A percentile compares a stretch with the other conserved stretches of the same genome.
Evolutionary conservation across 768 basidiomycete species (phyloP).

Genomic region (Russula earlei): DNA sequence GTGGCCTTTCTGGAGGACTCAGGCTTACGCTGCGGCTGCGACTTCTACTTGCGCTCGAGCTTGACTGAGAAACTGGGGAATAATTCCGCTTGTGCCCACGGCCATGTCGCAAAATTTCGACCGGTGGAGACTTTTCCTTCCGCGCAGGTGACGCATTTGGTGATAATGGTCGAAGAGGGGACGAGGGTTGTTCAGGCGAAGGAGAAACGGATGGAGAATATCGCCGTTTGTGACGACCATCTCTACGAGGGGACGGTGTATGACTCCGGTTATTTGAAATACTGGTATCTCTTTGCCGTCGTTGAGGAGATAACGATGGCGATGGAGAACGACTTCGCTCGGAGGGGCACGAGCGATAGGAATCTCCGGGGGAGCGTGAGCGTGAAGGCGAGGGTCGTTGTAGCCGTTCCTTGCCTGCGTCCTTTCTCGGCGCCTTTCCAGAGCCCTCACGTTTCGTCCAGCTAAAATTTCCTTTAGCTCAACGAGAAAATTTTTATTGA

Average conservation of each 20-base stretch:
- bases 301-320: constrained; percentile 51
- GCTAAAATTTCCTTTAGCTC: constrained; percentile 29
- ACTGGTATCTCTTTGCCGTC: constrained; percentile 44
- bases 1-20: constrained; percentile 44
- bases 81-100: constrained; percentile 32
- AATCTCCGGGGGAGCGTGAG: constrained; percentile 51
- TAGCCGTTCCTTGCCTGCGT: constrained; percentile 35
- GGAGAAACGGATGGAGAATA: constrained; percentile 27
- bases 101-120: constrained; percentile 6
- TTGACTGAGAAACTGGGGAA: constrained; percentile 47
- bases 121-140: constrained; percentile 7
- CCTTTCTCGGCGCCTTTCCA: constrained; percentile 32
- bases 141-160: constrained; percentile 9
- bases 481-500: background rate
- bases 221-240: constrained; percentile 28
- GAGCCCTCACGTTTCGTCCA: constrained; percentile 57
- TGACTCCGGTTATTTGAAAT: constrained; percentile 35
- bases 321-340: constrained; percentile 60
- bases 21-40: constrained; percentile 26
- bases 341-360: constrained; percentile 54
- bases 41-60: constrained; percentile 48
- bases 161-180: constrained; percentile 12
- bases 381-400: constrained; percentile 40
- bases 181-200: constrained; percentile 20
- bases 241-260: constrained; percentile 40